Evolutionary conservation across 2,329 filamentous ascomycete genomes (phyloP), one percentile per base, ranked within the genome.

Genomic region (Aspergillus sp.): DNA sequence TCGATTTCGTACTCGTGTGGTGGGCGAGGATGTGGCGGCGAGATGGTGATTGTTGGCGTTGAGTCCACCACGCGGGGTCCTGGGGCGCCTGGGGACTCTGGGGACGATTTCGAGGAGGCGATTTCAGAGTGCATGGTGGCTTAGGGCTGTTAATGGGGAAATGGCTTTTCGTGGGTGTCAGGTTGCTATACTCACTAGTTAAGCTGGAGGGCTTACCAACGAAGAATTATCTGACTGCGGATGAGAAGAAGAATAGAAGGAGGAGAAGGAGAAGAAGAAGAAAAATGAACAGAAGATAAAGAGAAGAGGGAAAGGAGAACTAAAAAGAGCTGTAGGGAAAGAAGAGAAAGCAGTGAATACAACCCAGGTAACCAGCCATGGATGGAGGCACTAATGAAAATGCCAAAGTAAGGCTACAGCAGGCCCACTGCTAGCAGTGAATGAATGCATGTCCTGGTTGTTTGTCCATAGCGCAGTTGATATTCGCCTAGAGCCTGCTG

Each of bases 261-360:
- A 38, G 12, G 35, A 4, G 9, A 19, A n/a, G 29, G 8, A 32
- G 8, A 32, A 38, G 12, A 38, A 38, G 10, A 38, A 38, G 10
- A 38, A 6, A 38, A 38, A 38, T n/a, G 35, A n/a, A 19, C 5
- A 29, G 7, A 30, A 41, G 6, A 6, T 29, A 30, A 12, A 29
- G 30, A 29, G 26, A 29, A 10, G n/a, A 41, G 7, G 6, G 26
- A 41, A 41, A 38, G 34, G 41, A 42, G 29, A 48, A 42, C 29
- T 48, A 48, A 51, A 47, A 45, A 47, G 43, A 38, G 12, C 6
- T 5, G 12, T 10, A 19, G 10, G 35, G 12, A n/a, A 38, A 38
- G 19, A 2, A 38, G 12, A 38, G 7, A 38, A n/a, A 19, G 12
- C 7, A 19, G 35, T 19, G 10, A 38, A 19, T 10, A 6, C 35